phyloP scores from a whole-genome alignment of 2,329 filamentous ascomycete species.

The Dactylellina drechsleri region DNA sequence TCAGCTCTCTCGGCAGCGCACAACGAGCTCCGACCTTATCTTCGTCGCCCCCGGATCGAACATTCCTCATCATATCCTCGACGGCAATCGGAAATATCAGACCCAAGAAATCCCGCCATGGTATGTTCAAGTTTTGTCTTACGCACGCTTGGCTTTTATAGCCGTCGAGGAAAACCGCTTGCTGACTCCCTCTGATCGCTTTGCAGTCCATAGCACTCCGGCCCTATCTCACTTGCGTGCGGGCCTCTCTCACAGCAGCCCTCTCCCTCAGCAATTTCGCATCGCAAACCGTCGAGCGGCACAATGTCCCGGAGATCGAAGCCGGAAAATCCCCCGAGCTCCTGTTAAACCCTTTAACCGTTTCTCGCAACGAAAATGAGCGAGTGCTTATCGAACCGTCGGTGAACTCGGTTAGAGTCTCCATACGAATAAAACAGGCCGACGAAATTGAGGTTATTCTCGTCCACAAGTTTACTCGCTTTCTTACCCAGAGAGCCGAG shows the following conservation, averaged over 20 bases:
- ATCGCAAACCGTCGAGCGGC: constrained; percentile 92
- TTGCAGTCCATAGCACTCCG: constrained; percentile 90
- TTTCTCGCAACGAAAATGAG: constrained; percentile 97
- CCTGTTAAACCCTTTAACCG: constrained; percentile 85
- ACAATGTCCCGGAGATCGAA: constrained; percentile 98
- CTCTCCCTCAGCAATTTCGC: constrained; percentile 96
- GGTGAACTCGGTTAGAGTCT: constrained; percentile 95
- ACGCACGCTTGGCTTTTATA: background rate
- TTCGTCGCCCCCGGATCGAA: background rate
- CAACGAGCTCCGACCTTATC: background rate
- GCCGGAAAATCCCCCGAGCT: constrained; percentile 92
- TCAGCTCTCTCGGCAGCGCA: constrained; percentile 5
- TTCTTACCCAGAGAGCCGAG: constrained; percentile 94
- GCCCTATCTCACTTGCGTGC: constrained; percentile 95
- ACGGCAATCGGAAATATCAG: background rate
- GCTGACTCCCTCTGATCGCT: background rate
- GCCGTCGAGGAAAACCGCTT: too few relatives aligned
- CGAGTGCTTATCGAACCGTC: constrained; percentile 94
- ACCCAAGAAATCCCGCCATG: constrained; percentile 16
- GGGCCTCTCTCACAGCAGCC: constrained; percentile 90
- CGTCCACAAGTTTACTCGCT: constrained; percentile 97
- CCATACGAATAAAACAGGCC: constrained; percentile 99
- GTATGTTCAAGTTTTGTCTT: constrained; percentile 5
- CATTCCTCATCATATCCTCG: background rate
- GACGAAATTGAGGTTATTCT: constrained; percentile 98